Base-by-base conservation (phyloP, 805 yeast genomes). In the Naumovozyma dairenensis region DNA sequence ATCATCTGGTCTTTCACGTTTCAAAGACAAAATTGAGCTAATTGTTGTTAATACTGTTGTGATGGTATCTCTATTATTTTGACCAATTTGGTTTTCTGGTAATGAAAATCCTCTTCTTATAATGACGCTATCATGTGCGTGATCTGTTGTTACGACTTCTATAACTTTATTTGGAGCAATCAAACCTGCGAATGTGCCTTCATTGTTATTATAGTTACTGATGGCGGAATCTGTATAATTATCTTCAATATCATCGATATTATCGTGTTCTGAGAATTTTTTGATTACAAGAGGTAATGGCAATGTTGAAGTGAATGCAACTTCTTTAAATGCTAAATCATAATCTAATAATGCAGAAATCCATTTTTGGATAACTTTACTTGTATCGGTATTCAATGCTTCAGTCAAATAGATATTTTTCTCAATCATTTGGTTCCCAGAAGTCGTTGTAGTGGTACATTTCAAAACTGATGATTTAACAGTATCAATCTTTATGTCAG, bases 341-440 rank as follows among this genome's bases (percentile, higher is more conserved):
- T 40, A 38, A 34, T 63, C 59, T 26, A 65, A 50, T 7, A 65
- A 32, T 0, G 58, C 67, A 2, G 67, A 53, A 10, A 62, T 56
- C 69, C 69, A 65, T 44, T 63, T 63, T 42, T 63, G 60, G 22
- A 62, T 42, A 5, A 58, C 46, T 28, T 51, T 47, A 28, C 52
- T 48, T 0, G 58, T 42, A n/a, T 51, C 35, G 12, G 49, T 48
- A 29, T 60, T 38, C 7, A 52, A 25, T 15, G 51, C 36, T 37
- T 59, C 48, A 9, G 46, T 45, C 14, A 51, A 31, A 25, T 41
- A 48, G 21, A 49, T 31, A 10, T 44, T 32, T 4, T 28, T 18
- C 4, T 46, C 32, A n/a, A n/a, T n/a, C 27, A 10, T 13, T 1
- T 17, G 14, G 5, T 10, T 9, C 2, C 15, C 34, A 9, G 15